phyloP scores from a whole-genome alignment of 225 moss, liverwort and hornwort species.

The Asterella californica region DNA sequence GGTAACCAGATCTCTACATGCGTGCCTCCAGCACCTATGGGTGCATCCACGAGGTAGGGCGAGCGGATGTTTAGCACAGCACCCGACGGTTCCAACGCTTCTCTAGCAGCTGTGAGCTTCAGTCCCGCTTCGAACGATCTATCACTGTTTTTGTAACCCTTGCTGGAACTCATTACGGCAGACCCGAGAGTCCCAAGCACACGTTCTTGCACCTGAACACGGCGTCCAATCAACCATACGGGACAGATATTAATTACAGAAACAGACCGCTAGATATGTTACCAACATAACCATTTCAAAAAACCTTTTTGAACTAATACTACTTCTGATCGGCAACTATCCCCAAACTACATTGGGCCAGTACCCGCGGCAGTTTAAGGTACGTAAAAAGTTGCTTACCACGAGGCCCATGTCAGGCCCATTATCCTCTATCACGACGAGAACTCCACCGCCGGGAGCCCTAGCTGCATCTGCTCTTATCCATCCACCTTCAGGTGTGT shows the following conservation, averaged over 20 bases:
- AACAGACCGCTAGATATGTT: neutral
- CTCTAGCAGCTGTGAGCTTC: constrained; percentile 48
- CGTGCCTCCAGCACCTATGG: constrained; percentile 52
- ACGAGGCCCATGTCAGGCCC: constrained; percentile 48
- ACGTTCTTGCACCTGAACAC: constrained; percentile 48
- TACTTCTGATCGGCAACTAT: neutral
- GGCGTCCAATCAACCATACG: neutral
- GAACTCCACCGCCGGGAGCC: constrained; percentile 76
- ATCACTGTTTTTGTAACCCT: constrained; percentile 20
- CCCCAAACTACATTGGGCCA: neutral
- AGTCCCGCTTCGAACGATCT: constrained; percentile 32
- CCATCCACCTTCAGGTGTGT: constrained; percentile 71
- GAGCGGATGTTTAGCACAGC: constrained; percentile 74
- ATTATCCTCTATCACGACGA: constrained; percentile 70
- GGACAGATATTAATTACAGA: neutral
- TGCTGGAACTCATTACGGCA: constrained; percentile 39
- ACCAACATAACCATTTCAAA: neutral
- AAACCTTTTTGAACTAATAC: neutral
- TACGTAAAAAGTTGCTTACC: constrained; percentile 40
- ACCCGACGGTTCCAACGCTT: constrained; percentile 59
- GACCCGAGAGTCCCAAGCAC: constrained; percentile 45
- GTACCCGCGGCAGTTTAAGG: too few species aligned
- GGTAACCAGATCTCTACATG: constrained; percentile 86
- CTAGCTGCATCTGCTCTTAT: constrained; percentile 61
- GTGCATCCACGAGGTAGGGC: constrained; percentile 50